These are phyloP conservation scores for Pseudogymnoascus sp. DNA, from an alignment of 2,329 filamentous ascomycete genomes.

Conservation along the genomic window DNA sequence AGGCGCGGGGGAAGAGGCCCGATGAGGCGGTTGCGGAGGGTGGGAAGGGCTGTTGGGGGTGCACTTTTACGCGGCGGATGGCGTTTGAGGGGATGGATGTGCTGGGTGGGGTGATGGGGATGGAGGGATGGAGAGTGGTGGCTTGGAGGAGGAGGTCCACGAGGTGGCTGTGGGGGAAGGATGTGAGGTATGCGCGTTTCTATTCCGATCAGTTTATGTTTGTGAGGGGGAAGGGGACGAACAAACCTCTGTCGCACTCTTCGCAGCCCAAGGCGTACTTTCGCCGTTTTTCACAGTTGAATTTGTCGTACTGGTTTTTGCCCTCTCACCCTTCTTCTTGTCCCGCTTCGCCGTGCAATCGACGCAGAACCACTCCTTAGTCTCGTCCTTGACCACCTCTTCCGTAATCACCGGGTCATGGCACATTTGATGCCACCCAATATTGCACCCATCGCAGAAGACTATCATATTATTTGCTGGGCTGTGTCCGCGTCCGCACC, in stretches of 20 bases:
- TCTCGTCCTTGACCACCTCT: conserved; percentile 58
- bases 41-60: conserved; percentile 24
- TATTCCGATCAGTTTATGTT: conserved; percentile 28
- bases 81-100: conserved; percentile 11
- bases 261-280: conserved; percentile 14
- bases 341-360: conserved; percentile 48
- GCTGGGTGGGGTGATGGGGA: conserved; percentile 53
- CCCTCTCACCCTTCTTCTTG: conserved; percentile 33
- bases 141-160: conserved; percentile 58
- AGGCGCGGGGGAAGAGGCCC: too few relatives aligned
- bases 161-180: conserved; percentile 53
- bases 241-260: conserved; percentile 35
- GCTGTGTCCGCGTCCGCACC: conserved; percentile 65
- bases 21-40: too few relatives aligned
- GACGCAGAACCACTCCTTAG: conserved; percentile 65
- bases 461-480: conserved; percentile 73
- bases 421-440: conserved; percentile 74
- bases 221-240: not conserved
- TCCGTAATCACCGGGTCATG: conserved; percentile 69
- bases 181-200: conserved; percentile 56
- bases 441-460: conserved; percentile 76
- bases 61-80: conserved; percentile 20
- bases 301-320: conserved; percentile 22
- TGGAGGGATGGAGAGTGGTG: conserved; percentile 53
- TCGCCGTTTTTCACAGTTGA: conserved; percentile 16